These are phyloP conservation scores for Colletotrichum neosansevieriae DNA, from an alignment of 2,329 filamentous ascomycete genomes.

Conservation along the genomic window DNA sequence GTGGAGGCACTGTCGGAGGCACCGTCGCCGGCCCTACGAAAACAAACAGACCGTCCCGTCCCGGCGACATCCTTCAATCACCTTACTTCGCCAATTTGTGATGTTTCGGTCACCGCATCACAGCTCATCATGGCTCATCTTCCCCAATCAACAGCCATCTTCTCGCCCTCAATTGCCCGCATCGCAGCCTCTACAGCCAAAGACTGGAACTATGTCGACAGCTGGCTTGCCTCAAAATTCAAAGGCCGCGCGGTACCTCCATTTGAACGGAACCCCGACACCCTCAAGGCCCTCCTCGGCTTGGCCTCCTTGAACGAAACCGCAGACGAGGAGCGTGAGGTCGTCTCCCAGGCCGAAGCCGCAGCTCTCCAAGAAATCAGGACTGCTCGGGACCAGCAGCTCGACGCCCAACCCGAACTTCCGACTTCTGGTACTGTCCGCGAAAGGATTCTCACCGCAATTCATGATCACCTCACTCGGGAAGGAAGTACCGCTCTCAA, in stretches of 20 bases:
- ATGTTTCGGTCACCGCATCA: not conserved
- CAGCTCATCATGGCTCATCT: slow-evolving; percentile 54
- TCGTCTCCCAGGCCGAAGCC: slow-evolving; percentile 70
- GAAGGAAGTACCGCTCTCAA: slow-evolving; percentile 69
- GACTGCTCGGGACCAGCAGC: not conserved
- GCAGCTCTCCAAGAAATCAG: slow-evolving; percentile 67
- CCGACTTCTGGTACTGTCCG: slow-evolving; percentile 45
- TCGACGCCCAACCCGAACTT: slow-evolving; percentile 9
- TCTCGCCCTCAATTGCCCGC: slow-evolving; percentile 76
- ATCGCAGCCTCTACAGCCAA: slow-evolving; percentile 85
- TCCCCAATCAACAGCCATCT: slow-evolving; percentile 65
- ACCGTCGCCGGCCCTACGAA: no score
- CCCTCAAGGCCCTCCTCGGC: slow-evolving; percentile 79
- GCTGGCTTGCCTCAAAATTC: slow-evolving; percentile 82
- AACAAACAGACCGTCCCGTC: no score
- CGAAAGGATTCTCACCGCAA: slow-evolving; percentile 61
- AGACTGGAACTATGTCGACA: slow-evolving; percentile 90
- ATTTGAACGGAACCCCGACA: slow-evolving; percentile 91
- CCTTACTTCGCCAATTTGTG: no score
- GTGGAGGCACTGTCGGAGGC: no score
- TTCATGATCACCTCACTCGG: slow-evolving; percentile 66
- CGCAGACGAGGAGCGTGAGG: slow-evolving; percentile 76
- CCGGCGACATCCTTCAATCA: no score
- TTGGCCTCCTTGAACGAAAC: slow-evolving; percentile 82
- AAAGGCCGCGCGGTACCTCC: slow-evolving; percentile 71